Percentiles rank a stretch among this genome's conserved stretches.
These are phyloP conservation scores for Adansonia madagascariensis DNA, from an alignment of 441 rosid genomes.

Conservation along the genomic window DNA sequence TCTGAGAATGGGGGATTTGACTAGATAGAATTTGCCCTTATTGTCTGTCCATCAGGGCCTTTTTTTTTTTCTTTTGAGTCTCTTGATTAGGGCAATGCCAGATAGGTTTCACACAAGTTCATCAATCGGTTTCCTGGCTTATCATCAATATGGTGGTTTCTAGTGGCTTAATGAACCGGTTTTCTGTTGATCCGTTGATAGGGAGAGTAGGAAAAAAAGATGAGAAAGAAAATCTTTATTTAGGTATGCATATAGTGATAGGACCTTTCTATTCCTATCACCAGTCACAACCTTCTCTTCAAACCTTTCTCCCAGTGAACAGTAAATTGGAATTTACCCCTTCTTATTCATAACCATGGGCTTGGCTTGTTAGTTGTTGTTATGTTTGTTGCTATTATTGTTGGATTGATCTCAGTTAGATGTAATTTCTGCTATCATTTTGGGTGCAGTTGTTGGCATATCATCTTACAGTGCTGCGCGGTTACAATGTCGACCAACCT, in stretches of 20 bases:
- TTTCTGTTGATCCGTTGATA: background rate
- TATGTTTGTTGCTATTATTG: background rate
- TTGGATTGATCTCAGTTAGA: background rate
- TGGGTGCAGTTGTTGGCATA: constrained; percentile 80
- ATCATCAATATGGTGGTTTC: background rate
- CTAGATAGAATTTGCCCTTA: constrained; percentile 4
- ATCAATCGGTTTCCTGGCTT: background rate
- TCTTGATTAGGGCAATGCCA: background rate
- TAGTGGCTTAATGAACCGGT: background rate
- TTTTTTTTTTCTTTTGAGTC: background rate
- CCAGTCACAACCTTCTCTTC: background rate
- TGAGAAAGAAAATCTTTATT: background rate
- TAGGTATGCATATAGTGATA: background rate
- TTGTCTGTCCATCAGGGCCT: background rate
- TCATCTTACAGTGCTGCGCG: constrained; percentile 91
- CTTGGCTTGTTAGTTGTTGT: background rate
- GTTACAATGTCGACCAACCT: constrained; percentile 92
- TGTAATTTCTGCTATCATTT: background rate
- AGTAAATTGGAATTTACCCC: background rate
- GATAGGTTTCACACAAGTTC: background rate
- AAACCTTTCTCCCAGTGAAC: background rate
- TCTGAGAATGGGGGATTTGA: constrained; percentile 5
- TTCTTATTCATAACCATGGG: background rate
- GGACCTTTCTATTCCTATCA: background rate
- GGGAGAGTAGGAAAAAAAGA: background rate